Evolutionary conservation across 2,329 filamentous ascomycete genomes (phyloP).

Genomic region (Bertia moriformis): DNA sequence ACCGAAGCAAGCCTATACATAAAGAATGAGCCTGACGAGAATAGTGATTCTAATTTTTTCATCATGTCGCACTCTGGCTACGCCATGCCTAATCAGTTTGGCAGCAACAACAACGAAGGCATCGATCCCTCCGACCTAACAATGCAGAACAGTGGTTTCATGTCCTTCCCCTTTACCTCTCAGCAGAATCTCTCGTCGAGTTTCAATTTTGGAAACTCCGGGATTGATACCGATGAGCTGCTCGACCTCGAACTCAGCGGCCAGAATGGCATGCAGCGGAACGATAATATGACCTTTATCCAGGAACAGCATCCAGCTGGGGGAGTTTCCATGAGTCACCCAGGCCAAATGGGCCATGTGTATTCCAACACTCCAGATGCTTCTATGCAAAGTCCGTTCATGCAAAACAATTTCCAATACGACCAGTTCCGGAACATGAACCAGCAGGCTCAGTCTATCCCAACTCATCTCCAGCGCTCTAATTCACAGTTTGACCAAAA

Average conservation of each 20-base stretch:
- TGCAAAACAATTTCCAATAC: neutral
- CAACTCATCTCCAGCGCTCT: neutral
- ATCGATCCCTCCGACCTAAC: conserved; percentile 50
- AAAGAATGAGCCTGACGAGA: neutral
- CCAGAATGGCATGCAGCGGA: conserved; percentile 14
- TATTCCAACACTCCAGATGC: conserved; percentile 1
- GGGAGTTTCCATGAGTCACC: neutral
- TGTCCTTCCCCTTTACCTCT: conserved; percentile 27
- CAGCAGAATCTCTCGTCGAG: conserved; percentile 33
- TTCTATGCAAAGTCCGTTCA: neutral
- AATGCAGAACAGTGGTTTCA: conserved; percentile 28
- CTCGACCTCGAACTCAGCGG: conserved; percentile 10
- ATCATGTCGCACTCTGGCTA: neutral
- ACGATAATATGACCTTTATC: conserved; percentile 13
- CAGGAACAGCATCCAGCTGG: neutral
- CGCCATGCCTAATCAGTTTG: conserved; percentile 9
- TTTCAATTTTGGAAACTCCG: conserved; percentile 1
- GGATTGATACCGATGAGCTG: conserved; percentile 34
- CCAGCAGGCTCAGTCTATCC: neutral
- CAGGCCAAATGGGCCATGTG: neutral
- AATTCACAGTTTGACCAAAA: neutral
- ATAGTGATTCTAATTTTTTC: neutral
- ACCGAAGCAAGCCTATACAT: neutral
- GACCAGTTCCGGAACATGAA: neutral
- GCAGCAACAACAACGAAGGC: conserved; percentile 18